Evolutionary conservation across 805 yeast species (phyloP).

Genomic region (Teunomyces cretensis): DNA sequence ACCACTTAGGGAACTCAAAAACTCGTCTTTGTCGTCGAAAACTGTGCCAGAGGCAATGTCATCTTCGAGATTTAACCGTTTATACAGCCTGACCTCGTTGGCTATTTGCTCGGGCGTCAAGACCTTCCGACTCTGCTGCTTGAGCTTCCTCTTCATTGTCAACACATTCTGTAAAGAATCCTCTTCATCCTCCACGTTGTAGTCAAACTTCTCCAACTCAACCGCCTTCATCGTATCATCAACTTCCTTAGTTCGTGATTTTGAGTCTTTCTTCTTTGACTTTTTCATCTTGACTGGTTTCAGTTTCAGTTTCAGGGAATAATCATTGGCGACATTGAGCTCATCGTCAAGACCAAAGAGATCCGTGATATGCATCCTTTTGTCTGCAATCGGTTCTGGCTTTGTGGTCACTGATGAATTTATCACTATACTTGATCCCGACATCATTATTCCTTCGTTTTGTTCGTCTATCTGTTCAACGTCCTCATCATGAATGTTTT

Average conservation of each 20-base stretch:
- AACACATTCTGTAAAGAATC: constrained; percentile 35
- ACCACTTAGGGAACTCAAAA: constrained; percentile 17
- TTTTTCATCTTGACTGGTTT: constrained; percentile 41
- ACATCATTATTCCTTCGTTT: constrained; percentile 4
- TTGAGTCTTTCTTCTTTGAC: not conserved
- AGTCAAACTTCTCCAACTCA: constrained; percentile 25
- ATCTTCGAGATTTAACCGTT: constrained; percentile 15
- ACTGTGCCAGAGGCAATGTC: constrained; percentile 23
- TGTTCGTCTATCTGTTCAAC: constrained; percentile 11
- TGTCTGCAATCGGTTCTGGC: not conserved
- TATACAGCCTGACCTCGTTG: constrained; percentile 29
- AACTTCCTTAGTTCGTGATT: not conserved
- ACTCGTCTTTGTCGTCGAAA: constrained; percentile 26
- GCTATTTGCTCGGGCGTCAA: constrained; percentile 39
- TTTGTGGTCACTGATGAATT: not conserved
- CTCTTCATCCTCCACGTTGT: constrained; percentile 24
- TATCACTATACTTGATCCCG: constrained; percentile 8
- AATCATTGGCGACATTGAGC: constrained; percentile 9
- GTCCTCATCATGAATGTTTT: constrained; percentile 12
- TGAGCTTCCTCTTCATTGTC: constrained; percentile 22
- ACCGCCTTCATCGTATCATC: constrained; percentile 32
- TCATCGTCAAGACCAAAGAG: constrained; percentile 12
- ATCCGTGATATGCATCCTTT: not conserved
- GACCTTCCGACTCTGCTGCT: constrained; percentile 27
- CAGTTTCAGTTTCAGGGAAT: constrained; percentile 10